Percentiles rank a stretch among this genome's conserved stretches.
Conservation (phyloP, 352 stramenopile genomes). For the Pythium brassicae region DNA sequence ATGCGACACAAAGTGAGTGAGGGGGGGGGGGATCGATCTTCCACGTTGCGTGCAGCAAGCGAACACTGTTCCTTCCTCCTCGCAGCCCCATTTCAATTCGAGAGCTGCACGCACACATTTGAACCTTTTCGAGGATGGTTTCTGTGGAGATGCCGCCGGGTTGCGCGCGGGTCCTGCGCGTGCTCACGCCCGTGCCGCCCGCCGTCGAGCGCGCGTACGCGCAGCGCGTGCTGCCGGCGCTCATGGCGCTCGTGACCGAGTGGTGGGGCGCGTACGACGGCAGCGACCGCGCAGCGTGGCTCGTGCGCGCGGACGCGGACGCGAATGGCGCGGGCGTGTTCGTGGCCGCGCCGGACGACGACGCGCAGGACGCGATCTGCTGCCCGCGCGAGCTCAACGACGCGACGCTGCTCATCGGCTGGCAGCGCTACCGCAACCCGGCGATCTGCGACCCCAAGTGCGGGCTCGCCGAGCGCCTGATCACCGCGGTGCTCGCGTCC, state of each 20-base stretch:
- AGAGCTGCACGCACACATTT: no score
- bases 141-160: no score
- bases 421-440: conserved; percentile 9
- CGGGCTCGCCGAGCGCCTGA: conserved; percentile 10
- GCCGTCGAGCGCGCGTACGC: conserved; percentile 1
- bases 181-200: background rate
- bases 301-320: background rate
- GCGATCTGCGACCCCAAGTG: conserved; percentile 8
- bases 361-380: conserved; percentile 8
- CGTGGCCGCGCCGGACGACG: conserved; percentile 11
- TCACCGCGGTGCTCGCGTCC: background rate
- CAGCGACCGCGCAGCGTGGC: conserved; percentile 1
- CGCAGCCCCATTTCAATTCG: no score
- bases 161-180: background rate
- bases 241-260: background rate
- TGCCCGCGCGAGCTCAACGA: conserved; percentile 5
- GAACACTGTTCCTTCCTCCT: no score
- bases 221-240: background rate
- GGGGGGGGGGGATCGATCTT: no score
- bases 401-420: conserved; percentile 10
- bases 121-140: no score
- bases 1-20: no score
- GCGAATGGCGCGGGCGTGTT: conserved; percentile 3
- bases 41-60: no score
- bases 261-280: conserved; percentile 4